Conservation (phyloP, 1,284 basidiomycete species). For the Papiliotrema terrestris region DNA sequence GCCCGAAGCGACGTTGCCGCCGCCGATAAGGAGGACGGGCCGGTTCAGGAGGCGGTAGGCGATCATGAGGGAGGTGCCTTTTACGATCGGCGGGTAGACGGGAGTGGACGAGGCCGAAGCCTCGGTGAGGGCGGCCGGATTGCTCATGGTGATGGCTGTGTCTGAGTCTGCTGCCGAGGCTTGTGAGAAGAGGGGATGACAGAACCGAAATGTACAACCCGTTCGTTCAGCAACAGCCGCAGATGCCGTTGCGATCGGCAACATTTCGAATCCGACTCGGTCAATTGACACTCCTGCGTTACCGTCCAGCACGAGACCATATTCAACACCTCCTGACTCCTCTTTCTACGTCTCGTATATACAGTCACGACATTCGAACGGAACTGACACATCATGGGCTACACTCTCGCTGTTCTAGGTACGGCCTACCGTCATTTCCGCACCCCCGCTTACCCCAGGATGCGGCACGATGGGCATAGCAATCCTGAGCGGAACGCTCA, state of each 20-base stretch:
- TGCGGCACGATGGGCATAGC: conserved; percentile 99
- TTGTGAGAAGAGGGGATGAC: too few species aligned
- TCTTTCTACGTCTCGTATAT: too few species aligned
- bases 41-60: conserved; percentile 54
- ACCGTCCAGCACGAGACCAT: too few species aligned
- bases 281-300: too few species aligned
- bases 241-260: too few species aligned
- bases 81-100: conserved; percentile 32
- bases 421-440: conserved; percentile 7
- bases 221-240: too few species aligned
- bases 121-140: neutral
- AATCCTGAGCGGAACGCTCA: conserved; percentile 68
- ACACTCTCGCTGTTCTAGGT: conserved; percentile 53
- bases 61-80: conserved; percentile 51
- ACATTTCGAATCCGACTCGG: too few species aligned
- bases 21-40: conserved; percentile 56
- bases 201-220: too few species aligned
- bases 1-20: conserved; percentile 56
- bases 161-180: too few species aligned
- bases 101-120: neutral
- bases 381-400: conserved; percentile 52
- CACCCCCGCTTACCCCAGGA: conserved; percentile 55
- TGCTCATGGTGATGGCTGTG: neutral
- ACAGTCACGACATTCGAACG: neutral
- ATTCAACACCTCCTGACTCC: too few species aligned